Conservation (phyloP, 1,284 basidiomycete genomes). For the Wolfiporia cocos region DNA sequence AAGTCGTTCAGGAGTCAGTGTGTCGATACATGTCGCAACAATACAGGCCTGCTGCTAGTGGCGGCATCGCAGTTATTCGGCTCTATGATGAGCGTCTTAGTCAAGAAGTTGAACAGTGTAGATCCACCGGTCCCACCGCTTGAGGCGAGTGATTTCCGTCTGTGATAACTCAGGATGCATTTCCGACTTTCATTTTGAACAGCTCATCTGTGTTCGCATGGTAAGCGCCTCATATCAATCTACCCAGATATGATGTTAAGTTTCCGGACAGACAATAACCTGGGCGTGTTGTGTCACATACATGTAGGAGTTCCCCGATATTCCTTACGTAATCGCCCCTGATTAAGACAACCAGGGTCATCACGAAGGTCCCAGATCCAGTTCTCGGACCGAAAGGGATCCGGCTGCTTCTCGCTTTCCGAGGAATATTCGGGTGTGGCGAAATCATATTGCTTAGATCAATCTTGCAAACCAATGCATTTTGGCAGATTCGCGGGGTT, state of each 20-base stretch:
- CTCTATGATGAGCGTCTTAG: slow-evolving; percentile 51
- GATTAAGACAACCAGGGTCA: slow-evolving; percentile 30
- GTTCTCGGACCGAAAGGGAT: slow-evolving; percentile 65
- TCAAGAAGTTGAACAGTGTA: slow-evolving; percentile 53
- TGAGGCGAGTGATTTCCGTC: too few species aligned
- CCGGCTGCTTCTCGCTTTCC: slow-evolving; percentile 45
- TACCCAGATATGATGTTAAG: too few species aligned
- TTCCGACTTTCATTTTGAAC: not conserved
- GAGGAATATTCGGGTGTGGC: slow-evolving; percentile 60
- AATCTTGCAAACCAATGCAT: not conserved
- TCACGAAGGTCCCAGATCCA: slow-evolving; percentile 54
- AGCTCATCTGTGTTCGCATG: slow-evolving; percentile 47
- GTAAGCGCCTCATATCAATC: slow-evolving; percentile 21
- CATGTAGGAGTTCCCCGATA: slow-evolving; percentile 23
- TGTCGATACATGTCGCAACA: slow-evolving; percentile 25
- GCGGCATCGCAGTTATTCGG: slow-evolving; percentile 56
- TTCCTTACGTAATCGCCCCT: too few species aligned
- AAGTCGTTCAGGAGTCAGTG: not conserved
- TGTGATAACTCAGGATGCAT: not conserved
- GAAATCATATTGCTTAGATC: not conserved
- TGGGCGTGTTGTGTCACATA: slow-evolving; percentile 38
- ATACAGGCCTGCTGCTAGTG: slow-evolving; percentile 58
- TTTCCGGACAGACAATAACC: slow-evolving; percentile 31
- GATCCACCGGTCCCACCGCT: slow-evolving; percentile 52
- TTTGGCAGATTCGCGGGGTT: slow-evolving; percentile 49